A percentile compares a stretch with the other conserved stretches of the same genome.
phyloP scores from a whole-genome alignment of 2,329 filamentous ascomycete genomes.

The Xylariaceae sp. region DNA sequence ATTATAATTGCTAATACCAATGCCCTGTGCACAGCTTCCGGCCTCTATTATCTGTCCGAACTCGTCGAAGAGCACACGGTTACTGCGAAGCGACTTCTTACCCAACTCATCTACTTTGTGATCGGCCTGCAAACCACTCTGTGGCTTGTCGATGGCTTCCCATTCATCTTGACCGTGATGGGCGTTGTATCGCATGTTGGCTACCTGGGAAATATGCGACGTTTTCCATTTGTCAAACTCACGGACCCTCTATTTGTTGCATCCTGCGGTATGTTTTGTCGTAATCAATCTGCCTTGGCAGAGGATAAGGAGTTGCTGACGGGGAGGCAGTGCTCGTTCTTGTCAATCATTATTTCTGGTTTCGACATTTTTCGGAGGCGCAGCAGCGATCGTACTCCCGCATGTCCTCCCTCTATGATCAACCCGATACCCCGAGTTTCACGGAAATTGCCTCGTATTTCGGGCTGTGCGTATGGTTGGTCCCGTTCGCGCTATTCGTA shows the following conservation, averaged over 20 bases:
- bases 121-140: conserved; percentile 72
- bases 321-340: conserved; percentile 68
- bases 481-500: conserved; percentile 93
- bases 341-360: conserved; percentile 92
- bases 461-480: conserved; percentile 92
- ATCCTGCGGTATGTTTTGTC: conserved; percentile 64
- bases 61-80: conserved; percentile 98
- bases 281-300: neutral
- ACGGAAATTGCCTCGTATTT: conserved; percentile 96
- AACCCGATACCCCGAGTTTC: conserved; percentile 68
- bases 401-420: conserved; percentile 58
- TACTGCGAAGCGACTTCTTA: conserved; percentile 80
- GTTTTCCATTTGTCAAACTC: conserved; percentile 74
- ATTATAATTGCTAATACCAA: conserved; percentile 12
- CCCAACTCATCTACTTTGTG: conserved; percentile 77
- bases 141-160: conserved; percentile 79
- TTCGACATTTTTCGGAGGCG: conserved; percentile 76
- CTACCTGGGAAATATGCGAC: conserved; percentile 80
- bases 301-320: conserved; percentile 14
- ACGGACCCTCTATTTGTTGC: conserved; percentile 80
- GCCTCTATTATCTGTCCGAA: conserved; percentile 96
- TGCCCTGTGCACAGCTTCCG: conserved; percentile 63
- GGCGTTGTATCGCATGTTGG: conserved; percentile 77
- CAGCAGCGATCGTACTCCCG: conserved; percentile 55
- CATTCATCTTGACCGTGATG: conserved; percentile 67